Conservation (phyloP, 2,329 filamentous ascomycete species). For the Ustulina deusta region DNA sequence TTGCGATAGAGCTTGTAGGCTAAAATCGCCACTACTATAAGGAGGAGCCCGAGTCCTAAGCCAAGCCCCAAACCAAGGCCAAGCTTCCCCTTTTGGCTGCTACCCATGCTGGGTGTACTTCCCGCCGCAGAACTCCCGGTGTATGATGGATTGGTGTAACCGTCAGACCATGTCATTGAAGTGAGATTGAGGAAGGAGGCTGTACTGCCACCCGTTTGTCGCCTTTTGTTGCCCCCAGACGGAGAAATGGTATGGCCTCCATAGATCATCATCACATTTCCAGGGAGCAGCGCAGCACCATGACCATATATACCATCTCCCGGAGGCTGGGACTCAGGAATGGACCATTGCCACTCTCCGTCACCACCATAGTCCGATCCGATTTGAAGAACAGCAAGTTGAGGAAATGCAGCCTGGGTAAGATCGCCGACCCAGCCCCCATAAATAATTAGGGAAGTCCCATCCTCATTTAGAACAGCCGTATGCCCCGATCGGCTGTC, state of each 20-base stretch:
- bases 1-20: constrained; percentile 63
- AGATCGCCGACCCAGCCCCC: constrained; percentile 95
- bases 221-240: constrained; percentile 51
- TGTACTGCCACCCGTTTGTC: constrained; percentile 48
- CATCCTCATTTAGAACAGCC: constrained; percentile 82
- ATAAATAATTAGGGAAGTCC: constrained; percentile 79
- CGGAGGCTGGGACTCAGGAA: constrained; percentile 65
- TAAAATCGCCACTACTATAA: constrained; percentile 61
- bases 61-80: constrained; percentile 74
- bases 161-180: constrained; percentile 64
- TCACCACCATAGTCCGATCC: constrained; percentile 79
- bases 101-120: constrained; percentile 20
- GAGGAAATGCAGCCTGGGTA: constrained; percentile 79
- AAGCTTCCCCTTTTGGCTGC: constrained; percentile 57
- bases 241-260: constrained; percentile 68
- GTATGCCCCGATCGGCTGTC: constrained; percentile 92
- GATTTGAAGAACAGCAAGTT: constrained; percentile 81
- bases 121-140: constrained; percentile 26
- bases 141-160: constrained; percentile 61
- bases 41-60: constrained; percentile 71
- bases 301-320: constrained; percentile 69
- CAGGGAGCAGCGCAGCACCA: constrained; percentile 71
- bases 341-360: constrained; percentile 77
- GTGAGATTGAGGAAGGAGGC: constrained; percentile 69
- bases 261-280: constrained; percentile 76